Evolutionary conservation across 192 early-diverging fungal species (phyloP), one percentile per base, ranked within the genome.

Genomic region (Rhizophagus clarus): DNA sequence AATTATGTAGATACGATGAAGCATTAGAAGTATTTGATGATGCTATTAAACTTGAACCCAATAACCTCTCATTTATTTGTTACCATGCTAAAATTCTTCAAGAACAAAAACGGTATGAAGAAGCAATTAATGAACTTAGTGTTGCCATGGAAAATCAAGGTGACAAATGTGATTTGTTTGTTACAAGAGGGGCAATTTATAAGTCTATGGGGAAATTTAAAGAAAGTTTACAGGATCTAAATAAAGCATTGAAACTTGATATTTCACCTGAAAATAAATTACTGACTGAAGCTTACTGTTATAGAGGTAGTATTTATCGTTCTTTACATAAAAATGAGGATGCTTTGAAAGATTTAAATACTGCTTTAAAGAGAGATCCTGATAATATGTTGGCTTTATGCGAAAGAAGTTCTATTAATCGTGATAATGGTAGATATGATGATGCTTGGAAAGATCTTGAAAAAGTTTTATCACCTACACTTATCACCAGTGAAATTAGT

Each of bases 321-420:
- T n/a, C 24, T 34, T 24, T 22, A 20, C 17, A 62, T 37, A 22
- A 61, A 9, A 24, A 61, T 7, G 17, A 76, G 1, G 29, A 60
- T 3, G 74, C 74, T 37, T 76, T 76, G 42, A 37, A n/a, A 24
- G 74, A 76, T 76, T 76, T 76, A 22, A 76, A 76, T 45, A 40
- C 6, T 9, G 28, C 60, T 12, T 76, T 76, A 40, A 9, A 15
- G 9, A 76, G 22, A 31, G 74, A 76, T 31, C 74, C 74, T 7
- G n/a, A 37, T 62, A 76, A 76, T 42, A 61, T 47, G 10, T 34
- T 62, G 31, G 74, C 74, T 24, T 40, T 76, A 37, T 76, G 60
- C 40, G 74, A 76, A 32, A 3, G 74, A 76, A 62, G 74, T 62
- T 34, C 51, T 22, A 62, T 76, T 37, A 61, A 49, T 26, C 60